Conservation (phyloP, 495 filamentous ascomycete species). For the Podospora fimiseda region DNA sequence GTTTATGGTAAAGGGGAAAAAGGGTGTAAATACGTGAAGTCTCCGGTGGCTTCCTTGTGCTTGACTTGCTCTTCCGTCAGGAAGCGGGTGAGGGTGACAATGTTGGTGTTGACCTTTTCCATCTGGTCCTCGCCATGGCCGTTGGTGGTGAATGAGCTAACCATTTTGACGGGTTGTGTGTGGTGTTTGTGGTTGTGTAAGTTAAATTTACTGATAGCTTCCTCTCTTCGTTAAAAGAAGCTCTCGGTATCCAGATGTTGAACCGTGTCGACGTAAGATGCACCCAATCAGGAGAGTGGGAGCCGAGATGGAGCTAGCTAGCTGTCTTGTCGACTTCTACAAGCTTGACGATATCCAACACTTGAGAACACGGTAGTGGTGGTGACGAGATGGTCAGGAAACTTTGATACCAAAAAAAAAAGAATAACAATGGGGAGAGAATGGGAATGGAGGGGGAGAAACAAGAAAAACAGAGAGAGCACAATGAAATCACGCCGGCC, state of each 20-base stretch:
- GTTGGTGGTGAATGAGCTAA: slow-evolving; percentile 25
- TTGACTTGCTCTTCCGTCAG: slow-evolving; percentile 93
- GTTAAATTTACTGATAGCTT: neutral
- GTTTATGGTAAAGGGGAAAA: neutral
- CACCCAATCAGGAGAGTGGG: slow-evolving; percentile 3
- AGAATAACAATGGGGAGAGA: neutral
- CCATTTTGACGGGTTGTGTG: slow-evolving; percentile 13
- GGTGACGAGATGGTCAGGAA: neutral
- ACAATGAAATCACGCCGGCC: neutral
- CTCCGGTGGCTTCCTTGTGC: slow-evolving; percentile 89
- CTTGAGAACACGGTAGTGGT: neutral
- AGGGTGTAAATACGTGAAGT: slow-evolving; percentile 69
- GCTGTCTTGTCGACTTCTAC: neutral
- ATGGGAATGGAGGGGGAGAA: neutral
- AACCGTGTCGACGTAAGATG: neutral
- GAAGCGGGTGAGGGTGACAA: slow-evolving; percentile 90
- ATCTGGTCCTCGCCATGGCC: slow-evolving; percentile 34
- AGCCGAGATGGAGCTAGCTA: neutral
- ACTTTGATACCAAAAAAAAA: neutral
- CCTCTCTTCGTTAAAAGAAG: neutral
- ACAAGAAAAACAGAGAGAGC: neutral
- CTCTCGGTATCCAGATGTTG: neutral
- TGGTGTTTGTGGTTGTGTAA: neutral
- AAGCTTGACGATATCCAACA: neutral
- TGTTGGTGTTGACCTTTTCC: slow-evolving; percentile 87